Evolutionary conservation across 495 filamentous ascomycete genomes (phyloP), one percentile per base, ranked within the genome.

Genomic region (Amorphotheca resinae): DNA sequence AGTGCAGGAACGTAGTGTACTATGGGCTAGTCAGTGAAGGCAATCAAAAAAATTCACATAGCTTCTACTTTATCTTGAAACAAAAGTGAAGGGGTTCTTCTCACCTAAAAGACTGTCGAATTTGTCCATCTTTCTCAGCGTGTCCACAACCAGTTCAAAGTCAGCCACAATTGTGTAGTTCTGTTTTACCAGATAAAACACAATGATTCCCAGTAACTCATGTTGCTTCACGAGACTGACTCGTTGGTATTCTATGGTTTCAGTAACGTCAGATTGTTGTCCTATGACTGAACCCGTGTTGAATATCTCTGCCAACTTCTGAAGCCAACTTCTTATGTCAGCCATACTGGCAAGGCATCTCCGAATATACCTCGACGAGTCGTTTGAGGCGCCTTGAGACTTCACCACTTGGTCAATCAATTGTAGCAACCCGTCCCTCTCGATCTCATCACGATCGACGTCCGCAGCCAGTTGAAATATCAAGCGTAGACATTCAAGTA

Each of bases 1-100:
- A 88, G 64, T 9, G 80, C 70, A 4, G 89, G 86, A 34, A 95
- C 60, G 48, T 91, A 78, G 57, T 96, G 87, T 9, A 93, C 77
- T 59, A 44, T 22, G 21, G 71, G 54, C 22, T 22, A 26, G 33
- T 33, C 22, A 31, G 14, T 16, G 18, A 9, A n/a, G n/a, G n/a
- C n/a, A n/a, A n/a, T n/a, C 9, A 23, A 38, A 32, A 38, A 38
- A 17, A 28, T 23, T n/a, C n/a, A n/a, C n/a, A n/a, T n/a, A n/a
- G n/a, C n/a, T n/a, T n/a, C n/a, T n/a, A n/a, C n/a, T n/a, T n/a
- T n/a, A n/a, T n/a, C n/a, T n/a, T n/a, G n/a, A n/a, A n/a, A n/a
- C n/a, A n/a, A n/a, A n/a, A n/a, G n/a, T 5, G 5, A 35, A 25
- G 11, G 30, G 25, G 16, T 12, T 5, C 2, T 45, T n/a, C 45